Evolutionary conservation across 768 basidiomycete species (phyloP), one percentile per base, ranked within the genome.

Genomic region (Hemileccinum impolitum): DNA sequence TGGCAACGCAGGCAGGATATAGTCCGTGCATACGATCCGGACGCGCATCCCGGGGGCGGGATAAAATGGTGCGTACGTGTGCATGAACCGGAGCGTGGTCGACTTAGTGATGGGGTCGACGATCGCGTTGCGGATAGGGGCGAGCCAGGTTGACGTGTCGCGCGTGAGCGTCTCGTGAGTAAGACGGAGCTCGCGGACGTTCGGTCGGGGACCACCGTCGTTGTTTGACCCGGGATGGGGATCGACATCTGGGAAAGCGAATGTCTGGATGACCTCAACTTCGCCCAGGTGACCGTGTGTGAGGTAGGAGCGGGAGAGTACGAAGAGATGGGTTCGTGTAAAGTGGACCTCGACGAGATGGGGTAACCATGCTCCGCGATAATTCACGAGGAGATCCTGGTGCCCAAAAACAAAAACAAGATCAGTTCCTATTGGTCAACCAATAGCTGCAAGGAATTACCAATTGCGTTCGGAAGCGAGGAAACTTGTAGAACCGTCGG

Each of bases 71-170:
- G 43, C 36, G 4, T 48, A 41, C 0, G 61, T 47, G 31, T 63
- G 54, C 45, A 61, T 41, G 50, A 63, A 61, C 10, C 60, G 51
- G 50, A 63, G 54, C 17, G 58, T 60, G 17, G 51, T 60, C 19
- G 58, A 28, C 6, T 13, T 15, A 4, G 53, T 53, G 9, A 36
- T 19, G 0, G 51, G 49, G 30, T 63, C 50, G 14, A 57, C 28
- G 26, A 23, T n/a, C 4, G 45, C 30, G 41, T 48, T 32, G 38
- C 57, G 50, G 31, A 61, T 51, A 15, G 48, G 61, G n/a, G 34
- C 9, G 1, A 53, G 49, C 54, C 51, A 60, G 11, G 45, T 4
- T 1, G 51, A 60, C 7, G 43, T 46, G 30, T 51, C 39, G 4
- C 50, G 51, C n/a, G 49, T 43, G 45, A 48, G 39, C 6, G 26